Conservation (phyloP, 768 basidiomycete genomes). For the Leccinum ochraceum region DNA sequence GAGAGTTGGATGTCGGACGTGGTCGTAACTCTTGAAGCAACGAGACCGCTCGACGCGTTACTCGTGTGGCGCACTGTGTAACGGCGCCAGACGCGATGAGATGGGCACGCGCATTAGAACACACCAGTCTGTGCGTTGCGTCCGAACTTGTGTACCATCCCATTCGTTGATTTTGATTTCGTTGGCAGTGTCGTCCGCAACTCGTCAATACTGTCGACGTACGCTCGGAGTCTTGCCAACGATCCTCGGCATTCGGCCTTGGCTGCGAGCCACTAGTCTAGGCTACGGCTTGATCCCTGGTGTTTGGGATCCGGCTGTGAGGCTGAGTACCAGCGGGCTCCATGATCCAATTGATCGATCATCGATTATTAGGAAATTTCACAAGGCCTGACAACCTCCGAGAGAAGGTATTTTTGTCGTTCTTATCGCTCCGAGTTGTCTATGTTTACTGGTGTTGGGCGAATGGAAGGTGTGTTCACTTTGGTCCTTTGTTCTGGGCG, state of each 20-base stretch:
- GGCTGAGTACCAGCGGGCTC: neutral
- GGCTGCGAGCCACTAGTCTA: neutral
- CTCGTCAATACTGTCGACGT: neutral
- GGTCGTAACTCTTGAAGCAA: neutral
- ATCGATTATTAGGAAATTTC: neutral
- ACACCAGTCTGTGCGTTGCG: neutral
- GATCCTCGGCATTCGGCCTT: neutral
- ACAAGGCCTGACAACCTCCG: neutral
- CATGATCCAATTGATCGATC: neutral
- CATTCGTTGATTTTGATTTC: neutral
- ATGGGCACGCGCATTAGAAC: neutral
- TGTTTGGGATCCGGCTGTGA: too few species aligned
- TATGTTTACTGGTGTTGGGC: neutral
- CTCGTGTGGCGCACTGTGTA: neutral
- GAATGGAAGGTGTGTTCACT: neutral
- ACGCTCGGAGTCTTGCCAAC: neutral
- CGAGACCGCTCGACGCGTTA: neutral
- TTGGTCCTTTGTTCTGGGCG: neutral
- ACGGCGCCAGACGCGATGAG: neutral
- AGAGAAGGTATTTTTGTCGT: neutral
- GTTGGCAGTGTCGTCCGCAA: neutral
- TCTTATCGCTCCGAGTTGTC: neutral
- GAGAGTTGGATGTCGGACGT: neutral
- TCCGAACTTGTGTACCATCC: neutral
- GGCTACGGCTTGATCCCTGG: neutral